Evolutionary conservation across 352 stramenopile genomes (phyloP), one percentile per base, ranked within the genome.

Genomic region (Aphanomyces astaci): DNA sequence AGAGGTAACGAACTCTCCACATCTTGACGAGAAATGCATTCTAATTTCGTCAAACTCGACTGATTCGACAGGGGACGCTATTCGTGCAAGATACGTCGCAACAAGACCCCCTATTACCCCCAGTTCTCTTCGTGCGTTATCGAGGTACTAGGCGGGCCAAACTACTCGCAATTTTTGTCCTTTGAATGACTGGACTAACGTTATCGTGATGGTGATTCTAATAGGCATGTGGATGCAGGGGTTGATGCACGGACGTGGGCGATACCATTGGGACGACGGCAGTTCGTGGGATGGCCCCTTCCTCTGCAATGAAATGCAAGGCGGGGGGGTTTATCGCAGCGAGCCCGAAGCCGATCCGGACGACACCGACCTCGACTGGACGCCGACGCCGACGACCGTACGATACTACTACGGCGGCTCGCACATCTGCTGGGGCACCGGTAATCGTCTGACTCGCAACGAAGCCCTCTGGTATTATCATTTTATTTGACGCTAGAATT

Each of bases 341-440:
- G 55, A 62, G n/a, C 63, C 48, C 48, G 48, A 52, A 25, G 55
- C 65, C 7, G 72, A 79, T 30, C 57, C 60, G n/a, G 65, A 71
- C 0, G 66, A 74, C 5, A 43, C 51, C n/a, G 22, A 43, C 13
- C 36, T 24, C 5, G 60, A 68, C 32, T 31, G 15, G 3, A 22
- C 46, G 3, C 53, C 46, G 5, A 63, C 74, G 36, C 24, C 49
- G 33, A 60, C 78, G 36, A 71, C 66, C 31, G 70, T 82, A 46
- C 82, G 82, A 10, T 90, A 84, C 73, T 88, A 84, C 59, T 67
- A 86, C 54, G 72, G 72, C 0, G 85, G 82, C 7, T 72, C 81
- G 30, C 82, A 90, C 56, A 73, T 90, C 2, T 90, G 82, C 64
- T 90, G 82, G 82, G 80, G 78, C 15, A 73, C 87, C 28, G 60